A percentile compares a stretch with the other conserved stretches of the same genome.
Conservation (phyloP, 2,329 filamentous ascomycete species). For the Neofusicoccum parvum region DNA sequence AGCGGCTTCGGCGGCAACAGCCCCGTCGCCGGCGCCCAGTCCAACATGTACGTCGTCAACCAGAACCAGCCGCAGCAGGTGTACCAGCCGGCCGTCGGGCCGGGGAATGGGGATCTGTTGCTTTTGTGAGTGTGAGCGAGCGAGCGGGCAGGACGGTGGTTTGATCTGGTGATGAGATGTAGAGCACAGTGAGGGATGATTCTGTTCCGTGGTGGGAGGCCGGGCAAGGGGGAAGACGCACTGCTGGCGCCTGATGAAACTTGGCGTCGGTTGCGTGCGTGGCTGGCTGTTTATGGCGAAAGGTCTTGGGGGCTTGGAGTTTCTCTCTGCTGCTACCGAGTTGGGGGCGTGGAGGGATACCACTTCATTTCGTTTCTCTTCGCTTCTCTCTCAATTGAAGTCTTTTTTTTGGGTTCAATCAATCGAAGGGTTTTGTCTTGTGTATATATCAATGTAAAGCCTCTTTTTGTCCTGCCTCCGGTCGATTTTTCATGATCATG, state of each 20-base stretch:
- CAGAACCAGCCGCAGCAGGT: conserved; percentile 78
- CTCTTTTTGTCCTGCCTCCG: background rate
- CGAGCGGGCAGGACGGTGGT: background rate
- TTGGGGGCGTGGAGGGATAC: background rate
- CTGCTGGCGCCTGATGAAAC: background rate
- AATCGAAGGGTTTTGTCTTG: background rate
- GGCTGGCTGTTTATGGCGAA: background rate
- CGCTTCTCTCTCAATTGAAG: background rate
- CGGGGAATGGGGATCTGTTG: conserved; percentile 72
- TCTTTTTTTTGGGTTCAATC: background rate
- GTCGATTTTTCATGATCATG: too few relatives aligned
- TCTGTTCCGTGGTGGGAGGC: too few relatives aligned
- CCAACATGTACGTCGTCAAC: conserved; percentile 69
- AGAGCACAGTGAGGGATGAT: too few relatives aligned
- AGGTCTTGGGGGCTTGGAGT: background rate
- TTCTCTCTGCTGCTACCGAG: background rate
- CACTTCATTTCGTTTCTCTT: background rate
- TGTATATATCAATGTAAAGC: conserved; percentile 11
- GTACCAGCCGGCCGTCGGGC: conserved; percentile 67
- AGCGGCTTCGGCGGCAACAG: conserved; percentile 22
- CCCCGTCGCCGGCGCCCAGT: conserved; percentile 36
- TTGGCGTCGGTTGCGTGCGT: background rate
- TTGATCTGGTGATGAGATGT: background rate
- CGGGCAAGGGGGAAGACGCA: background rate
- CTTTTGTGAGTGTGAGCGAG: conserved; percentile 52